A percentile compares a stretch with the other conserved stretches of the same genome.
Conservation (phyloP, 495 filamentous ascomycete genomes). For the Pseudotulostoma volvatum region DNA sequence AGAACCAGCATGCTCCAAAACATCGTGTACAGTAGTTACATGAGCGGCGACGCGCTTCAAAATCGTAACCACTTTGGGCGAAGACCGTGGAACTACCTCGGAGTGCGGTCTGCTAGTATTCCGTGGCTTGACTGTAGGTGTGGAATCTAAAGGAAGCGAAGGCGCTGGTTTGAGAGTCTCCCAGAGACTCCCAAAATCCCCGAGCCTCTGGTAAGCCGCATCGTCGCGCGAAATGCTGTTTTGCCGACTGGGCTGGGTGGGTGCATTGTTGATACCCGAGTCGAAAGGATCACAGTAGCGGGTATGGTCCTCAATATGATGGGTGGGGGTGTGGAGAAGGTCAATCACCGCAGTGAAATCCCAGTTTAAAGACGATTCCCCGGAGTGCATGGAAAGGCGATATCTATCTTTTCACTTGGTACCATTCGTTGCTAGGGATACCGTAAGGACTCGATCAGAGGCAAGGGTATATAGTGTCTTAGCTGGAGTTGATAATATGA, state of each 20-base stretch:
- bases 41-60: not conserved
- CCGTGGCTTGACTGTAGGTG: not conserved
- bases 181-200: conserved; percentile 27
- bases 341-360: conserved; percentile 34
- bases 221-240: not conserved
- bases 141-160: conserved; percentile 1
- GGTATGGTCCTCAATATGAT: no score
- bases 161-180: conserved; percentile 12
- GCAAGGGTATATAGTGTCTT: no score
- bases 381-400: conserved; percentile 12
- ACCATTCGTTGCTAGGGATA: no score
- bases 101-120: no score
- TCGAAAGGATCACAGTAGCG: no score
- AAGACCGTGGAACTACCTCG: not conserved
- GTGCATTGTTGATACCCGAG: not conserved
- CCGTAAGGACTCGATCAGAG: no score
- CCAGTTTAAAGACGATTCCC: conserved; percentile 21
- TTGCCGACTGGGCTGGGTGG: not conserved
- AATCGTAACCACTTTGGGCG: conserved; percentile 1
- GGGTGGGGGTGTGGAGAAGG: conserved; percentile 27
- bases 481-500: no score
- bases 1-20: not conserved
- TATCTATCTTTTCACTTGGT: no score
- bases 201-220: conserved; percentile 11
- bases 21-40: not conserved